A percentile compares a stretch with the other conserved stretches of the same genome.
Conservation (phyloP, 192 early-diverging fungal genomes). For the Linnemannia elongata region DNA sequence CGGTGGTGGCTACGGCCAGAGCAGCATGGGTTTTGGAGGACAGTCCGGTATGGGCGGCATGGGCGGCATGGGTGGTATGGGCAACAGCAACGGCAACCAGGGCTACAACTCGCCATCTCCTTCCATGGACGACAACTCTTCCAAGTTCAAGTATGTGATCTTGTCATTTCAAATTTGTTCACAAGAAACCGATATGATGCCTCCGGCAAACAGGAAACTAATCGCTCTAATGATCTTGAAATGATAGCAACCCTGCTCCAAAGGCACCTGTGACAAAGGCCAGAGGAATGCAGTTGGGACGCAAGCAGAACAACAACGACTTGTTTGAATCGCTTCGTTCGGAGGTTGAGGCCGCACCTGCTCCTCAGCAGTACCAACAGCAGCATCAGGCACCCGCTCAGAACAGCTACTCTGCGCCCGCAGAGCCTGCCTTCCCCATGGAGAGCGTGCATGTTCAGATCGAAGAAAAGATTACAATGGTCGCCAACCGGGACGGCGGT, state of each 20-base stretch:
- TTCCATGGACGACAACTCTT: slow-evolving; percentile 28
- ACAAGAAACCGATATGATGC: too few species aligned
- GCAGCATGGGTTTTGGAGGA: slow-evolving; percentile 34
- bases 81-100: slow-evolving; percentile 47
- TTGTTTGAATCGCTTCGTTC: slow-evolving; percentile 86
- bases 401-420: slow-evolving; percentile 36
- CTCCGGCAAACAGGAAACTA: neutral
- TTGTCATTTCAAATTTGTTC: neutral
- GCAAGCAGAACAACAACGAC: slow-evolving; percentile 85
- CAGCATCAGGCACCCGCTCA: slow-evolving; percentile 24
- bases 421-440: slow-evolving; percentile 59
- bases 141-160: slow-evolving; percentile 37
- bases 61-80: slow-evolving; percentile 57
- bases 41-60: slow-evolving; percentile 25
- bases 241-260: slow-evolving; percentile 52
- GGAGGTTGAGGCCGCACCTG: slow-evolving; percentile 73
- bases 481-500: slow-evolving; percentile 91
- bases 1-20: slow-evolving; percentile 49
- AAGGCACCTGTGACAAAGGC: slow-evolving; percentile 65
- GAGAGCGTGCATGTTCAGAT: slow-evolving; percentile 89
- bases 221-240: neutral
- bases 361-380: slow-evolving; percentile 26
- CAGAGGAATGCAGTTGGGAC: slow-evolving; percentile 96
- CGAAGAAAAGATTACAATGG: slow-evolving; percentile 89
- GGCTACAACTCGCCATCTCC: slow-evolving; percentile 38